phyloP scores from a whole-genome alignment of 225 moss, liverwort and hornwort species.

The Antitrichia curtipendula region DNA sequence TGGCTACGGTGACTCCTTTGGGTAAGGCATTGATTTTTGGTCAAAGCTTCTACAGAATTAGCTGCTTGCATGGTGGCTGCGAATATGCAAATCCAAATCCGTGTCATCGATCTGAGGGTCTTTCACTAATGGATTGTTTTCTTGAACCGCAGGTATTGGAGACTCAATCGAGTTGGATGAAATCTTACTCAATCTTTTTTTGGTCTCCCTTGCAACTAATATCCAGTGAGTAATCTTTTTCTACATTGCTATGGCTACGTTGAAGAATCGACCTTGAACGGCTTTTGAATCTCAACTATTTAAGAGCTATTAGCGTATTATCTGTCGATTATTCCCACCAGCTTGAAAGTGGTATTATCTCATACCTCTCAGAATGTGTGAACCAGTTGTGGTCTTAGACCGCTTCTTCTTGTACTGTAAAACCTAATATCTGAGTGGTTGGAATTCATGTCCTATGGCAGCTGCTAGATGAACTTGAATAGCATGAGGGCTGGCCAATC shows the following conservation, averaged over 20 bases:
- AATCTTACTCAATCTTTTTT: not conserved
- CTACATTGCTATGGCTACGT: too few relatives aligned
- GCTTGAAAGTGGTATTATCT: not conserved
- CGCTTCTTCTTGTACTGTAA: not conserved
- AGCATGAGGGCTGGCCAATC: too few relatives aligned
- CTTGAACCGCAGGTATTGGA: slow-evolving; percentile 21
- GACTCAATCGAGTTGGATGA: slow-evolving; percentile 48
- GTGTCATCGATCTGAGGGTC: not conserved
- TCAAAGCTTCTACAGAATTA: too few relatives aligned
- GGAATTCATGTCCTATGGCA: slow-evolving; percentile 46
- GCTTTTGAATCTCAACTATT: too few relatives aligned
- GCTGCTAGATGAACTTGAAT: too few relatives aligned
- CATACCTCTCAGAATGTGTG: not conserved
- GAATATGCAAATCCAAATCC: not conserved
- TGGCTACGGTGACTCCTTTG: too few relatives aligned
- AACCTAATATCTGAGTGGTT: not conserved
- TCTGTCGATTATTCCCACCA: not conserved
- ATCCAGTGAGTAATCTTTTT: not conserved
- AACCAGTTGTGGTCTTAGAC: not conserved
- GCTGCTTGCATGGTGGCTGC: not conserved
- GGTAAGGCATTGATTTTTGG: too few relatives aligned
- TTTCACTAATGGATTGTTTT: not conserved
- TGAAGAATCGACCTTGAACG: not conserved
- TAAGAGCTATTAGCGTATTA: not conserved
- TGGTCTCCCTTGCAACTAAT: not conserved